Evolutionary conservation across 2,329 filamentous ascomycete genomes (phyloP), one percentile per base, ranked within the genome.

Genomic region (Pseudocercospora crystallina): DNA sequence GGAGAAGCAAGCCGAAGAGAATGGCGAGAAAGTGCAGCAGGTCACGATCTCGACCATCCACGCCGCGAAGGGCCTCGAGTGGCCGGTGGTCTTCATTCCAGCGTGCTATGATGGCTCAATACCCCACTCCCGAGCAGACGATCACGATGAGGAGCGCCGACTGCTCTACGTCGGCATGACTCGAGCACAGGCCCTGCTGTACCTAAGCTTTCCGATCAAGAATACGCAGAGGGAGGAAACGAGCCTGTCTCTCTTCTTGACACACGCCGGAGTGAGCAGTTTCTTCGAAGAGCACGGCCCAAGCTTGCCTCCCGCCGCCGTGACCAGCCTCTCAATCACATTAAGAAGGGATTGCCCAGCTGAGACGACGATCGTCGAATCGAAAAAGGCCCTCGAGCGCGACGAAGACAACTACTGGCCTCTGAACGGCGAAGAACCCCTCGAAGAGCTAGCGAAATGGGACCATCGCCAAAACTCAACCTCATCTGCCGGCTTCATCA

Each of bases 91-190:
- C 1, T 97, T 97, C 68, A 84, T 97, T 12, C 91, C 94, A 5
- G 89, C 88, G 1, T 86, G 90, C 20, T 96, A 95, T 65, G 83
- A 90, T 40, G 94, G 92, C 1, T 92, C 87, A 2, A 95, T 97
- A 52, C 92, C 92, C 4, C 92, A 97, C 68, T 86, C 85, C 2
- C 81, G 91, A 60, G 82, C 90, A 1, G 91, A 96, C 39, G 89
- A 97, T 65, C 77, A 80, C 2, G 86, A 92, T 49, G 92, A 99
- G 69, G 92, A 99, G 68, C 80, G 94, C 52, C 80, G 92, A 26
- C 72, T 99, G 39, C 76, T 99, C 0, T 99, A 97, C 63, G 94
- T 99, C 11, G 92, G 91, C 26, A 97, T 99, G 91, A 99, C 92
- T 2, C 80, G 92, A 66, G 92, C 94, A 5, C 86, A 97, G 67